These are phyloP conservation scores for Yarrowia keelungensis DNA, from an alignment of 805 yeast species.

Conservation along the genomic window DNA sequence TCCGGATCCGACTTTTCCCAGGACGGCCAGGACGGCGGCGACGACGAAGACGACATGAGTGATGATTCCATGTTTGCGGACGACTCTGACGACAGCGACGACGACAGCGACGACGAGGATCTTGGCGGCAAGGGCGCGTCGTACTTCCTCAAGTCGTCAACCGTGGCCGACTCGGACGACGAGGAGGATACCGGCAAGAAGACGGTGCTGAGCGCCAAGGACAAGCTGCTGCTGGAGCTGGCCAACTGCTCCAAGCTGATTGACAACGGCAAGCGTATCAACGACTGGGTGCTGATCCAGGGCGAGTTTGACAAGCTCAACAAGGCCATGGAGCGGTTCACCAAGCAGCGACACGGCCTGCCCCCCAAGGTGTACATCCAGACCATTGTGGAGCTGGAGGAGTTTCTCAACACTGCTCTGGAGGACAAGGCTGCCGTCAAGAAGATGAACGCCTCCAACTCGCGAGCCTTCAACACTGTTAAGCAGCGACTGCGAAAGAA, in stretches of 20 bases:
- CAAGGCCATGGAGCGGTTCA: conserved; percentile 68
- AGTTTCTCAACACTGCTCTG: conserved; percentile 61
- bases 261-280: conserved; percentile 69
- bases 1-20: conserved; percentile 46
- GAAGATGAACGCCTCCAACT: conserved; percentile 79
- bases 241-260: conserved; percentile 68
- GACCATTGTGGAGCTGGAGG: conserved; percentile 75
- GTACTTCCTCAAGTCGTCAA: conserved; percentile 49
- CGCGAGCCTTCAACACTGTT: conserved; percentile 84
- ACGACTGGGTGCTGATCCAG: conserved; percentile 80
- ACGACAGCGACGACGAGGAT: conserved; percentile 51
- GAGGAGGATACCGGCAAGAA: conserved; percentile 74
- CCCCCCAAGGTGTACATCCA: conserved; percentile 76
- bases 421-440: conserved; percentile 60
- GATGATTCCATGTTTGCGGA: conserved; percentile 56
- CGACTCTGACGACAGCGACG: conserved; percentile 46
- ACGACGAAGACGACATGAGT: conserved; percentile 48
- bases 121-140: conserved; percentile 50
- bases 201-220: conserved; percentile 92
- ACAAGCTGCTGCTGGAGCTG: conserved; percentile 88
- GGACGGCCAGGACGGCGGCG: conserved; percentile 45
- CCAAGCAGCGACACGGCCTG: conserved; percentile 71
- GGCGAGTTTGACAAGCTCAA: conserved; percentile 78
- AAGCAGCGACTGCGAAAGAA: conserved; percentile 88
- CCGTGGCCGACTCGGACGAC: conserved; percentile 59